Conservation (phyloP, 2,329 filamentous ascomycete genomes). For the Trichoderma sp. region DNA sequence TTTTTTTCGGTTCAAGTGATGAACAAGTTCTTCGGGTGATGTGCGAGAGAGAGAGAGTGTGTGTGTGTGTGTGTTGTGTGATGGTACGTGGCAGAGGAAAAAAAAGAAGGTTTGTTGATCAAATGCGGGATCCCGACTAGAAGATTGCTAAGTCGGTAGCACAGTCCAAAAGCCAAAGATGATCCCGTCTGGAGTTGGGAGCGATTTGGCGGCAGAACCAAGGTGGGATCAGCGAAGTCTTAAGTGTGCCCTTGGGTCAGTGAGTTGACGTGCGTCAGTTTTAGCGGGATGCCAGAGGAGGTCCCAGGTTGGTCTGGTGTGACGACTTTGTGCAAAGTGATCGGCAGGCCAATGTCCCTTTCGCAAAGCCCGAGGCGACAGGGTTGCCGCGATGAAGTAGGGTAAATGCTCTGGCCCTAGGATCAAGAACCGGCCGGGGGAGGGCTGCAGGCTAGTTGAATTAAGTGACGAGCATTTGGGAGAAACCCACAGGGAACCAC, state of each 20-base stretch:
- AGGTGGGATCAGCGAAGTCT: constrained; percentile 58
- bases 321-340: constrained; percentile 51
- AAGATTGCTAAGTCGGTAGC: constrained; percentile 45
- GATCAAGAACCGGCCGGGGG: constrained; percentile 34
- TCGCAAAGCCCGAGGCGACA: constrained; percentile 45
- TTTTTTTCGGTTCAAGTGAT: not conserved
- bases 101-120: constrained; percentile 45
- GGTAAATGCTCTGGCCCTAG: constrained; percentile 29
- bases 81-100: constrained; percentile 15
- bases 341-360: constrained; percentile 54
- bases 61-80: constrained; percentile 17
- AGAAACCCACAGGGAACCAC: constrained; percentile 15
- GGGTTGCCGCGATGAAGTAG: constrained; percentile 43
- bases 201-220: constrained; percentile 31
- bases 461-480: constrained; percentile 19
- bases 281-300: constrained; percentile 25
- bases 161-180: constrained; percentile 40
- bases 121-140: constrained; percentile 48
- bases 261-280: constrained; percentile 41
- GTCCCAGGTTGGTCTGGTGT: constrained; percentile 34
- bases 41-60: too few relatives aligned
- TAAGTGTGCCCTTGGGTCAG: constrained; percentile 46
- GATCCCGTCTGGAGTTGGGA: constrained; percentile 35
- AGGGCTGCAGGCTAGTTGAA: constrained; percentile 34
- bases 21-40: not conserved